Evolutionary conservation across 2,329 filamentous ascomycete species (phyloP).

Genomic region (Fusarium sp.): DNA sequence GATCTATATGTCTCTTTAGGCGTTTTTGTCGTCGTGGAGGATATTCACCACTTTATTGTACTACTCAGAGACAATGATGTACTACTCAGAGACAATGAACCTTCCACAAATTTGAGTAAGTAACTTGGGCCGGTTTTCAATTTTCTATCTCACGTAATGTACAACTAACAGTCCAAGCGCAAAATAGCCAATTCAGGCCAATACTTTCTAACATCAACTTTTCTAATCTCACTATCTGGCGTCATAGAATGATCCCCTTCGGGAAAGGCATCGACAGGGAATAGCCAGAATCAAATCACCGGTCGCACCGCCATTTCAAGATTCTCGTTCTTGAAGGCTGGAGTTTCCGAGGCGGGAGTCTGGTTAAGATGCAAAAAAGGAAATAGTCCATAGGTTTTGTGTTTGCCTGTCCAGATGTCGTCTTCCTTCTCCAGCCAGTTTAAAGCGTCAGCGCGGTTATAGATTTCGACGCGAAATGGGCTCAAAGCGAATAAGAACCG

Average conservation of each 20-base stretch:
- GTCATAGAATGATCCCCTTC: neutral
- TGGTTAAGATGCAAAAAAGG: too few species aligned
- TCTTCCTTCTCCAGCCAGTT: neutral
- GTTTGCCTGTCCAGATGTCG: fast-evolving
- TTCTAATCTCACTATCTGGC: fast-evolving
- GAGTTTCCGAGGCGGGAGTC: neutral
- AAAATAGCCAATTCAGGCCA: neutral
- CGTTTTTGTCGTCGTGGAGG: too few species aligned
- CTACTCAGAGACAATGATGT: too few species aligned
- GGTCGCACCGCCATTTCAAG: neutral
- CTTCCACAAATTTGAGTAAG: too few species aligned
- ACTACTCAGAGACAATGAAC: too few species aligned
- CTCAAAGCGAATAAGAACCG: neutral
- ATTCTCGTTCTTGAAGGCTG: neutral
- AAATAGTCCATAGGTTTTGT: too few species aligned
- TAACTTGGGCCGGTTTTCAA: too few species aligned
- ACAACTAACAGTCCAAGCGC: too few species aligned
- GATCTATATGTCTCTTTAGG: too few species aligned
- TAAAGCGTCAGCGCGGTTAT: neutral
- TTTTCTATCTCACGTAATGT: too few species aligned
- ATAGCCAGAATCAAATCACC: neutral
- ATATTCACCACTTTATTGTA: too few species aligned
- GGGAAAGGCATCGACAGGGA: neutral
- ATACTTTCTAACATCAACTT: neutral
- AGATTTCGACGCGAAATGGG: fast-evolving